Percentiles rank a stretch among this genome's conserved stretches.
These are phyloP conservation scores for Verticillium nonalfalfae DNA, from an alignment of 2,329 filamentous ascomycete species.

Conservation along the genomic window DNA sequence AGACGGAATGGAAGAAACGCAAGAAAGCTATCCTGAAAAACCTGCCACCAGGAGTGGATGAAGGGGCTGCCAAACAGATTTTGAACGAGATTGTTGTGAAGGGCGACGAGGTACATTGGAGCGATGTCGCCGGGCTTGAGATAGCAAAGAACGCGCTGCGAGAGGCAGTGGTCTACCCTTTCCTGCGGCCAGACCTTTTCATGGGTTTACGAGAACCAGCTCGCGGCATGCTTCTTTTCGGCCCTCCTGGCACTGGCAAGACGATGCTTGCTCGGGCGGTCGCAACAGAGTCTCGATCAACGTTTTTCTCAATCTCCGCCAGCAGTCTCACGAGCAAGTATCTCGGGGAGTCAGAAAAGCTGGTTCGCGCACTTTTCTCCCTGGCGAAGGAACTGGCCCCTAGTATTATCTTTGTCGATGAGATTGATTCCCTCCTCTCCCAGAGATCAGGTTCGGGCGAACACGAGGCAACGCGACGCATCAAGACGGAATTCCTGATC, in stretches of 20 bases:
- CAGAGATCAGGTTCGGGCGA: constrained; percentile 77
- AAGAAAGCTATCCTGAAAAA: constrained; percentile 65
- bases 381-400: constrained; percentile 86
- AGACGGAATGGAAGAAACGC: constrained; percentile 52
- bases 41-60: constrained; percentile 76
- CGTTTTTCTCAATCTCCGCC: constrained; percentile 95
- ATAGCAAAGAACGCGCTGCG: constrained; percentile 87
- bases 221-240: constrained; percentile 91
- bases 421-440: constrained; percentile 91
- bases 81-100: constrained; percentile 93
- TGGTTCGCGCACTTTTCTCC: constrained; percentile 85
- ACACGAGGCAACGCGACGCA: constrained; percentile 85
- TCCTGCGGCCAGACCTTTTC: constrained; percentile 90
- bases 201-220: constrained; percentile 93
- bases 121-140: constrained; percentile 85
- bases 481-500: constrained; percentile 97
- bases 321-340: constrained; percentile 95
- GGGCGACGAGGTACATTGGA: constrained; percentile 92
- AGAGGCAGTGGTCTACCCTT: constrained; percentile 95
- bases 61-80: constrained; percentile 79
- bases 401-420: constrained; percentile 96
- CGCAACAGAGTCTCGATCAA: constrained; percentile 88
- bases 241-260: constrained; percentile 95
- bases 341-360: constrained; percentile 91
- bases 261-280: constrained; percentile 96